Base-by-base conservation (phyloP, 202 grass and related monocot genomes). In the Schoenoplectus triqueter region DNA sequence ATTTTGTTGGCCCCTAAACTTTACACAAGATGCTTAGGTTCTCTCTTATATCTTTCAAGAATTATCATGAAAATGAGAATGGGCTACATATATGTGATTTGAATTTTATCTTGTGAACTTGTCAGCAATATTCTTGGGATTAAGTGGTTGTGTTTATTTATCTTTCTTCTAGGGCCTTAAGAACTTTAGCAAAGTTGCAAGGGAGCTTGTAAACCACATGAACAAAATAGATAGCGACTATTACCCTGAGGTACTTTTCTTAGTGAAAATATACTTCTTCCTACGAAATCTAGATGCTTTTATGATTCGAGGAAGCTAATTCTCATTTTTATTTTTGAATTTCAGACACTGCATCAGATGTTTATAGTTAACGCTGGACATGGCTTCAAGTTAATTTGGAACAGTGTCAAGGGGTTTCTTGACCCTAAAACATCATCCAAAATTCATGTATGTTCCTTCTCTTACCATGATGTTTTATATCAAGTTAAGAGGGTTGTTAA, bases 201-300 rank as follows among this genome's bases (percentile, higher is more conserved):
- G 95, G 54, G 95, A 98, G 54, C 89, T 98, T 69, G 90, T 98
- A 64, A 89, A 90, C 45, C 92, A 89, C 86, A 90, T 98, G 92
- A 92, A 95, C 64, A 98, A 98, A 93, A 98, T 98, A 86, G 95
- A 95, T 86, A 92, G 95, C 47, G 92, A 98, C 76, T 98, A 95
- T 81, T 98, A 98, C 87, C 95, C 95, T 50, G 95, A 98, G 95
- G 95, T 95, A 90, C 22, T 42, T 15, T 22, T 72, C 40, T 20
- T 14, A 41, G 73, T 78, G 55, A 9, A 49, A 85, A 51, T 6
- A 46, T 67, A 46, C 54, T 52, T 40, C 3, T 21, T 57, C 73
- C 45, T 15, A 47, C 17, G 73, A 14, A 48, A 60, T 69, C 18
- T 82, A 82, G 1, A 10, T 57, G 8, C 48, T 14, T 67, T 46